Evolutionary conservation across 176 grass and related monocot genomes (phyloP), one percentile per base, ranked within the genome.

Genomic region (Ensete ventricosum): DNA sequence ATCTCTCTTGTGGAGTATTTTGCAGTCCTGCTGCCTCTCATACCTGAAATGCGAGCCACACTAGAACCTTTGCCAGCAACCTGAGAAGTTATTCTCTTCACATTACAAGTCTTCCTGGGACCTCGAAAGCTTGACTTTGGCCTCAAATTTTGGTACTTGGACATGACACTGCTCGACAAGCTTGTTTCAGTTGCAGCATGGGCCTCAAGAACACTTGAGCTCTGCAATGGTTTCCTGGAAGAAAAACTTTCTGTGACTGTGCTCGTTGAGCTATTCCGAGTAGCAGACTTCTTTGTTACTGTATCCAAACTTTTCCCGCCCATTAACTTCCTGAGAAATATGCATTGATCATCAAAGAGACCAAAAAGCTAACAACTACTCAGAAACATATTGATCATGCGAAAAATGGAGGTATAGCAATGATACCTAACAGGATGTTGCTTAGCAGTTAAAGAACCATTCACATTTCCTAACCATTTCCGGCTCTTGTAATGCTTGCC

Each of bases 401-500:
- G 5, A 34, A 26, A n/a, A 34, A 24, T 29, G 34, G 14, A 14
- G 9, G 52, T 13, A 77, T 14, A 4, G 1, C 3, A 25, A 43
- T 4, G 16, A 16, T 65, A 77, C 75, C 75, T 65, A 64, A 64
- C 60, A 77, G 29, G 58, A 48, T 52, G 59, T 2, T 64, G 10
- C 25, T 77, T 77, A 53, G 20, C 11, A 2, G 9, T 13, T 6
- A n/a, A 24, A 51, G 48, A 24, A 19, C 13, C 19, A 9, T 26
- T 6, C n/a, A 14, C 20, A 16, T 53, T 52, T n/a, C 49, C 75
- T n/a, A 24, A 12, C 75, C 75, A 77, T 64, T 64, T 77, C 48
- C 75, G 64, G 60, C 75, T 77, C 75, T 77, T 53, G 75, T 65
- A 77, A 77, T 65, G 48, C n/a, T 77, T 77, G 59, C 75, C 75